phyloP scores from a whole-genome alignment of 2,329 filamentous ascomycete genomes.

The Penicillium sp. region DNA sequence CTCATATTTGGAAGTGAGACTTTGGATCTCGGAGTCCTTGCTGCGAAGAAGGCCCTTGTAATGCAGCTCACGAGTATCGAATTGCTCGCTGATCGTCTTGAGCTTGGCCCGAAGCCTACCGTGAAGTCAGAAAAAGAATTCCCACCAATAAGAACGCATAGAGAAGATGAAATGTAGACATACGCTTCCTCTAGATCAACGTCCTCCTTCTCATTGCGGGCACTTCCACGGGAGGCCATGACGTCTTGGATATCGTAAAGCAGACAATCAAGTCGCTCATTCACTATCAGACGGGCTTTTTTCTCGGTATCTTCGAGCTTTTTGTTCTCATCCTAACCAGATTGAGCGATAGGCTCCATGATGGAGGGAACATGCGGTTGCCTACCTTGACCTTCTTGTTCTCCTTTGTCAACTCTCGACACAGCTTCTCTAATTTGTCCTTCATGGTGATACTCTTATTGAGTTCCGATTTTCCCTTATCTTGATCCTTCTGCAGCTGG shows the following conservation, averaged over 20 bases:
- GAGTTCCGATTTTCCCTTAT: constrained; percentile 78
- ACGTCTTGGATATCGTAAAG: constrained; percentile 81
- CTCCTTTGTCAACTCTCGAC: constrained; percentile 86
- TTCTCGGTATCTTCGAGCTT: constrained; percentile 81
- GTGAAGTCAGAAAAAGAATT: constrained; percentile 12
- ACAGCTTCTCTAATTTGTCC: constrained; percentile 94
- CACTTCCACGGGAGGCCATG: constrained; percentile 78
- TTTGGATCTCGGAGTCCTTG: constrained; percentile 93
- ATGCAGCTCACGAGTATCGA: constrained; percentile 88
- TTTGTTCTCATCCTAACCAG: constrained; percentile 76
- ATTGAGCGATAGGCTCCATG: not conserved
- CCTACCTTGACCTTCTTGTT: constrained; percentile 96
- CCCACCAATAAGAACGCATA: not conserved
- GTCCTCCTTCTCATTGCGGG: constrained; percentile 72
- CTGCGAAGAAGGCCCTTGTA: constrained; percentile 87
- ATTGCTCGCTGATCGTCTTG: constrained; percentile 94
- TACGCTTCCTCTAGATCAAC: constrained; percentile 87
- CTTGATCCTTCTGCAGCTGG: constrained; percentile 92
- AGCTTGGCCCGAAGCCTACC: constrained; percentile 61
- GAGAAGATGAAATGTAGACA: constrained; percentile 31
- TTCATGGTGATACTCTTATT: constrained; percentile 87
- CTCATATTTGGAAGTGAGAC: constrained; percentile 80
- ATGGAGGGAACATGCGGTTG: constrained; percentile 1
- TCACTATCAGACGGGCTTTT: constrained; percentile 72
- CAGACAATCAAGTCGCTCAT: constrained; percentile 74